Evolutionary conservation across 2,329 filamentous ascomycete species (phyloP).

Genomic region (Aspergillus amoenus): DNA sequence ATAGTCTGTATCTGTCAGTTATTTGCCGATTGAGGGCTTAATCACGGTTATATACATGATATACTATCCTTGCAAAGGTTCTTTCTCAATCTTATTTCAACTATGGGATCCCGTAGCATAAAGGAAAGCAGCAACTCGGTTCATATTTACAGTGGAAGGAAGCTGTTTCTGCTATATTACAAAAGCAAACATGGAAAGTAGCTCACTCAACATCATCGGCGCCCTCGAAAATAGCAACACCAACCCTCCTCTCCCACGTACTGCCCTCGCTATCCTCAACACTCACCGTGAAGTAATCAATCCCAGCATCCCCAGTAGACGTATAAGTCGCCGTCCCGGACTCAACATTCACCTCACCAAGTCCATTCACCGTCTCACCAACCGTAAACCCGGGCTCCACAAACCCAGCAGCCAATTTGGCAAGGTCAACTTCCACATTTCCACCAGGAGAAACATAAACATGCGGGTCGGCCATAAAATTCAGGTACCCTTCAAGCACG

Average conservation of each 20-base stretch:
- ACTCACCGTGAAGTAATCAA: neutral
- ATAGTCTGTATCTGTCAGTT: too few relatives aligned
- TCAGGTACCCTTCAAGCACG: slow-evolving; percentile 8
- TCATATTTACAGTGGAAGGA: too few relatives aligned
- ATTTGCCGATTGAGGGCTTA: too few relatives aligned
- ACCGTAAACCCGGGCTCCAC: neutral
- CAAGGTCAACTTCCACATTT: neutral
- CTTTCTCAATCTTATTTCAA: too few relatives aligned
- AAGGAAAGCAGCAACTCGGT: too few relatives aligned
- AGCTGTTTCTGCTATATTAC: too few relatives aligned
- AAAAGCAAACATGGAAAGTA: too few relatives aligned
- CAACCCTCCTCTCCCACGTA: slow-evolving; percentile 7
- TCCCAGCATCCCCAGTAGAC: neutral
- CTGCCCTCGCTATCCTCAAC: slow-evolving; percentile 5
- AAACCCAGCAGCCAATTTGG: neutral
- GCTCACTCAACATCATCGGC: neutral
- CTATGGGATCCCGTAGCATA: too few relatives aligned
- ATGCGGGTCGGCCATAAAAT: slow-evolving; percentile 13
- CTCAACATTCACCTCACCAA: neutral
- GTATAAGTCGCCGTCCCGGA: neutral
- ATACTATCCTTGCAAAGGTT: too few relatives aligned
- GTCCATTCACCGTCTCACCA: neutral
- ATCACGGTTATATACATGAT: too few relatives aligned
- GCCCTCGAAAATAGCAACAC: slow-evolving; percentile 3
- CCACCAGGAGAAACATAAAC: slow-evolving; percentile 2